Evolutionary conservation across 306 rosid species (phyloP).

Genomic region (Quercus agrifolia): DNA sequence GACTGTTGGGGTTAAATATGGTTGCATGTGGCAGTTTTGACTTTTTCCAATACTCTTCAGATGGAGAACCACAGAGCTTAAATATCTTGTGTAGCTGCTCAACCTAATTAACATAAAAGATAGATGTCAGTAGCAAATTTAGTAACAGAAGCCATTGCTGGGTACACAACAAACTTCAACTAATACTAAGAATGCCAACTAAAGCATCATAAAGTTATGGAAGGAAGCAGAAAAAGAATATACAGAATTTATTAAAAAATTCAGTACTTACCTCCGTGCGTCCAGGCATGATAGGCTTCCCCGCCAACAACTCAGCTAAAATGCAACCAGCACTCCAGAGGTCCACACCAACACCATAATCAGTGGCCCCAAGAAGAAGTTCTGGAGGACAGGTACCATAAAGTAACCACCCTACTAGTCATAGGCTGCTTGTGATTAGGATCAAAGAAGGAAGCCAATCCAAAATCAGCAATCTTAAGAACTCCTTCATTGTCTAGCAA

Average conservation of each 20-base stretch:
- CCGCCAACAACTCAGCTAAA: slow-evolving; percentile 78
- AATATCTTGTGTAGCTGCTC: slow-evolving; percentile 95
- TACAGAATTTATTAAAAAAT: not conserved
- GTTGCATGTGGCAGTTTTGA: slow-evolving; percentile 88
- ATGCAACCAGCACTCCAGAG: slow-evolving; percentile 98
- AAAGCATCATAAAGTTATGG: slow-evolving; percentile 5
- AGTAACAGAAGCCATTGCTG: slow-evolving; percentile 19
- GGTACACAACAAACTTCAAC: slow-evolving; percentile 17
- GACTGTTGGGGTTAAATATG: slow-evolving; percentile 82
- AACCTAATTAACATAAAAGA: slow-evolving; percentile 44
- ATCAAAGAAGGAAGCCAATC: slow-evolving; percentile 79
- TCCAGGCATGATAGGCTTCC: slow-evolving; percentile 95
- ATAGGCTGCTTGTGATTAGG: slow-evolving; percentile 85
- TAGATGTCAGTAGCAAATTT: slow-evolving; percentile 16
- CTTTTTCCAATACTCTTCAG: slow-evolving; percentile 87
- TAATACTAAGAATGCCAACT: slow-evolving; percentile 13
- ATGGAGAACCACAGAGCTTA: slow-evolving; percentile 91
- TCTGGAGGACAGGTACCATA: slow-evolving; percentile 94
- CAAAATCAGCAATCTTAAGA: slow-evolving; percentile 91
- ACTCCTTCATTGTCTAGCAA: slow-evolving; percentile 77
- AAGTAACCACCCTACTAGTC: slow-evolving; percentile 93
- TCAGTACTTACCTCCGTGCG: slow-evolving; percentile 72
- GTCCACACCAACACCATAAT: slow-evolving; percentile 83
- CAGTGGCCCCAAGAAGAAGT: slow-evolving; percentile 90
- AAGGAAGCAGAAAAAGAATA: slow-evolving; percentile 16